Conservation (phyloP, 495 filamentous ascomycete genomes). For the Xeromyces bisporus region DNA sequence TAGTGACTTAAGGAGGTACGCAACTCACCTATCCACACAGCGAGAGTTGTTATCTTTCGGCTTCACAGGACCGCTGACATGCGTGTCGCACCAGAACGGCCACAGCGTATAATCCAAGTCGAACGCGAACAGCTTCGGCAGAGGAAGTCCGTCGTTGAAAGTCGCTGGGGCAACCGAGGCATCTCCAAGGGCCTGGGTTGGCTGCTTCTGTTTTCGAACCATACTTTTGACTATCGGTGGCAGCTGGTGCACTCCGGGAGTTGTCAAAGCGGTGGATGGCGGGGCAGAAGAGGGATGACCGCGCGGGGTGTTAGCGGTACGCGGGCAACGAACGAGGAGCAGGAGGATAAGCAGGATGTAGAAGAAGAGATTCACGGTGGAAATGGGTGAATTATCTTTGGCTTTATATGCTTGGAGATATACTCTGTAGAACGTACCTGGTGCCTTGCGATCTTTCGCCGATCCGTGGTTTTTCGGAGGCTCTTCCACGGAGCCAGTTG, state of each 20-base stretch:
- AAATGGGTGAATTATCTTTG: too few relatives aligned
- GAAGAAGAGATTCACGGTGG: too few relatives aligned
- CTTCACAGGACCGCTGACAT: constrained; percentile 69
- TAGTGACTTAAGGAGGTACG: neutral
- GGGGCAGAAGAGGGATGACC: too few relatives aligned
- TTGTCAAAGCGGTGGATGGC: too few relatives aligned
- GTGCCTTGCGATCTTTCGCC: too few relatives aligned
- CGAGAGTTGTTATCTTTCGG: constrained; percentile 38
- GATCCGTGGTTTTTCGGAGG: too few relatives aligned
- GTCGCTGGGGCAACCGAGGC: constrained; percentile 34
- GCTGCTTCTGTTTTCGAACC: constrained; percentile 23
- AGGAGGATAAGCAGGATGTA: too few relatives aligned
- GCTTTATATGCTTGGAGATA: too few relatives aligned
- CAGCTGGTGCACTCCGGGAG: neutral
- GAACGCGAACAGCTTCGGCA: constrained; percentile 78
- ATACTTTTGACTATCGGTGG: constrained; percentile 6
- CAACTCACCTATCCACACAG: constrained; percentile 27
- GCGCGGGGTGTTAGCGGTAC: too few relatives aligned
- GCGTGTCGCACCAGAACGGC: constrained; percentile 95
- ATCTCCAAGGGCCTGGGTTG: constrained; percentile 22
- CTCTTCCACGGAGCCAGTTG: too few relatives aligned
- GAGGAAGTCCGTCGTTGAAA: constrained; percentile 59
- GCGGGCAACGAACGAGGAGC: too few relatives aligned
- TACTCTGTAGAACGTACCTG: too few relatives aligned
- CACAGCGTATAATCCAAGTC: constrained; percentile 96